A percentile compares a stretch with the other conserved stretches of the same genome.
Evolutionary conservation across 2,329 filamentous ascomycete genomes (phyloP).

Genomic region (Xylaria sp.): DNA sequence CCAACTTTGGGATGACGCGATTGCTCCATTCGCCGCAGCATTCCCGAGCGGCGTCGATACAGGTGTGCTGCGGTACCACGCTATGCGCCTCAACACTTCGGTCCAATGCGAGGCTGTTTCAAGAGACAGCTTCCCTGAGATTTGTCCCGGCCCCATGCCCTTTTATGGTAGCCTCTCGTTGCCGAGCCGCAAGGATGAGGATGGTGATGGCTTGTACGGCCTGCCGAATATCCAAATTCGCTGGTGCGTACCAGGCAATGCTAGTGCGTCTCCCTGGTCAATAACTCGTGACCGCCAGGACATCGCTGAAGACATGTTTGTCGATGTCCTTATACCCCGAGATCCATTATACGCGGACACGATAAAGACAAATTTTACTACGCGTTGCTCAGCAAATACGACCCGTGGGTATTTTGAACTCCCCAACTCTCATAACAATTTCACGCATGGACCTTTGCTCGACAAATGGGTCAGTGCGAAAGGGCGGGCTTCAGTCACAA

Average conservation of each 20-base stretch:
- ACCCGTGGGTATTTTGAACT: conserved; percentile 15
- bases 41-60: neutral
- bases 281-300: conserved; percentile 3
- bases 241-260: conserved; percentile 11
- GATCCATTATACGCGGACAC: too few species aligned
- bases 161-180: conserved; percentile 9
- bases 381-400: conserved; percentile 5
- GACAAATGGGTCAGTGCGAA: neutral
- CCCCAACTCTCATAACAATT: conserved; percentile 12
- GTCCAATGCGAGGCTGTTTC: neutral
- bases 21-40: neutral
- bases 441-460: conserved; percentile 2
- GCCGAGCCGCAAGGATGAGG: neutral
- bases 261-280: neutral
- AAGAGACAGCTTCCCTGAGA: conserved; percentile 6
- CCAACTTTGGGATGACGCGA: neutral
- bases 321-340: neutral
- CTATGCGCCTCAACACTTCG: conserved; percentile 13
- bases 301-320: conserved; percentile 2
- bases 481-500: neutral
- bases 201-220: neutral
- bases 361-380: neutral
- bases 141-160: conserved; percentile 2
- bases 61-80: conserved; percentile 17
- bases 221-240: neutral